These are phyloP conservation scores for Sordariomycetes sp. DNA, from an alignment of 2,329 filamentous ascomycete species.

Conservation along the genomic window DNA sequence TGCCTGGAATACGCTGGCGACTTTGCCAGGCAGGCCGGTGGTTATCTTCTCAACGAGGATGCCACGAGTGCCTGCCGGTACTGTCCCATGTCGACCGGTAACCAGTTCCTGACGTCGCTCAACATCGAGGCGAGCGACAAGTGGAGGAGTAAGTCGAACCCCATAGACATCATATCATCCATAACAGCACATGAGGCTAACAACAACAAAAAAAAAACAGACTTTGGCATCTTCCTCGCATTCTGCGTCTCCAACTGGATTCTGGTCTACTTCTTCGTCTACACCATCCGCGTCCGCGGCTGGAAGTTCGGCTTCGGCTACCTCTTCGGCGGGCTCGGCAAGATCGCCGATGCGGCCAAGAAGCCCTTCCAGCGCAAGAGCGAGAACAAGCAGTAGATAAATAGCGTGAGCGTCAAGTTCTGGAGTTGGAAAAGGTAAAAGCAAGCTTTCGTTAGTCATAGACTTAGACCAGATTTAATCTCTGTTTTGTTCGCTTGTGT, in stretches of 20 bases:
- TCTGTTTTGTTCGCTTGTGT: too few species aligned
- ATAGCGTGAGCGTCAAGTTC: not conserved
- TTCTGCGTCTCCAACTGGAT: constrained; percentile 60
- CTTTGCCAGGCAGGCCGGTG: constrained; percentile 38
- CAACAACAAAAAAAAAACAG: not conserved
- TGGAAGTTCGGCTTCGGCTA: constrained; percentile 57
- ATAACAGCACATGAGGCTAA: not conserved
- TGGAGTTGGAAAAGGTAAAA: not conserved
- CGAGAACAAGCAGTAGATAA: constrained; percentile 5
- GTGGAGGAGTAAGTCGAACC: constrained; percentile 34
- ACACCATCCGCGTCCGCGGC: constrained; percentile 54
- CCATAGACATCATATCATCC: not conserved
- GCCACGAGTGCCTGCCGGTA: constrained; percentile 51
- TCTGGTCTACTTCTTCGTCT: constrained; percentile 67
- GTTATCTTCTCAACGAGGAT: constrained; percentile 50
- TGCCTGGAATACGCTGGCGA: constrained; percentile 50
- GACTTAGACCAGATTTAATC: too few species aligned
- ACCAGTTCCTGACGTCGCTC: constrained; percentile 49
- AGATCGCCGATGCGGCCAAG: constrained; percentile 4
- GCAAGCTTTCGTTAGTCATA: too few species aligned
- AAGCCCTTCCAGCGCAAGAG: constrained; percentile 6
- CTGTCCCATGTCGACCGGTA: constrained; percentile 44
- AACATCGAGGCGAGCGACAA: constrained; percentile 42
- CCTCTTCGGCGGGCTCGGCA: constrained; percentile 5
- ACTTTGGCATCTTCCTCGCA: constrained; percentile 58